phyloP scores from a whole-genome alignment of 2,329 filamentous ascomycete species.

The Xylogone sp. region DNA sequence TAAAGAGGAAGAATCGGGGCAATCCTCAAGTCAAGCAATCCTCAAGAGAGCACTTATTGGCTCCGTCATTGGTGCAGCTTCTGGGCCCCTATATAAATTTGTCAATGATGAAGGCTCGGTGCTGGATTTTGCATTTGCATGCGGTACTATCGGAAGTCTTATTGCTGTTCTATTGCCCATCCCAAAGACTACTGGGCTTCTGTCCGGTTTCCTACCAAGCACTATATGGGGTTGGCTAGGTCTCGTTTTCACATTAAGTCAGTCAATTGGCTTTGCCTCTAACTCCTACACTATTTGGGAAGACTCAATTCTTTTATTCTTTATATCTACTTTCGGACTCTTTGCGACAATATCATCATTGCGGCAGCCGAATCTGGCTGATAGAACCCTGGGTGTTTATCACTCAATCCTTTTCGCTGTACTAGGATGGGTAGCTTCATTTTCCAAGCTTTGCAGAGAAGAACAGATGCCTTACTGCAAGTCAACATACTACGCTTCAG shows the following conservation, averaged over 20 bases:
- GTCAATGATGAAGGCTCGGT: constrained; percentile 11
- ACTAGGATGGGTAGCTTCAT: constrained; percentile 34
- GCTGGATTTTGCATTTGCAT: constrained; percentile 17
- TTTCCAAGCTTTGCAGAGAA: constrained; percentile 70
- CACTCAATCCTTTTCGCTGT: constrained; percentile 82
- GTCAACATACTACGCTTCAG: constrained; percentile 92
- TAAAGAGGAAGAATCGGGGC: constrained; percentile 16
- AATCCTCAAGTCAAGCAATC: constrained; percentile 15
- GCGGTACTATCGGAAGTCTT: constrained; percentile 20
- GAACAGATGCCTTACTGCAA: constrained; percentile 97
- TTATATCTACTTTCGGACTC: constrained; percentile 82
- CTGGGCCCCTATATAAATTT: constrained; percentile 18
- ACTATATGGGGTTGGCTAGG: constrained; percentile 88
- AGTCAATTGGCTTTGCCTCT: constrained; percentile 91
- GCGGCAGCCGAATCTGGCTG: constrained; percentile 60
- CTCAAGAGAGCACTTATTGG: constrained; percentile 21
- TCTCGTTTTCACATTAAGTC: constrained; percentile 74
- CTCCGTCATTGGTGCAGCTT: constrained; percentile 17
- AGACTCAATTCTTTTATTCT: constrained; percentile 89
- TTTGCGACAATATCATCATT: constrained; percentile 72
- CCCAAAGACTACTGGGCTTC: constrained; percentile 14
- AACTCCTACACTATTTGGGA: constrained; percentile 99
- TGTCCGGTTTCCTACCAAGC: constrained; percentile 59
- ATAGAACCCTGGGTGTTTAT: constrained; percentile 74
- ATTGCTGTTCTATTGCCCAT: constrained; percentile 36